Percentiles rank a stretch among this genome's conserved stretches.
phyloP scores from a whole-genome alignment of 768 basidiomycete genomes.

The Trametes elegans region DNA sequence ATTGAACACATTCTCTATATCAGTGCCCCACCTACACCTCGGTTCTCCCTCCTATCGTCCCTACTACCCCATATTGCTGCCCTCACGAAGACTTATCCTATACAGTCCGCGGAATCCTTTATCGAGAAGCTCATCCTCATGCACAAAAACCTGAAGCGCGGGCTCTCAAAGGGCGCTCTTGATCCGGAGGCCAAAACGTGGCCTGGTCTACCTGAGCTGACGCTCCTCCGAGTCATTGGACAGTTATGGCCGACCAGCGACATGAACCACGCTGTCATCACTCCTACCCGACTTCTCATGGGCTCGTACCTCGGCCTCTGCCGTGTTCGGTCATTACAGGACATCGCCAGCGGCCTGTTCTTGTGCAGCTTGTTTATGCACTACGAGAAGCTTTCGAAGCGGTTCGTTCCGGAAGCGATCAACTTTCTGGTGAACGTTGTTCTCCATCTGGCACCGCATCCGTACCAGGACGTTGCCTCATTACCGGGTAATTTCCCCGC shows the following conservation, averaged over 20 bases:
- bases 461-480: constrained; percentile 40
- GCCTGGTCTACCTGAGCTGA: constrained; percentile 82
- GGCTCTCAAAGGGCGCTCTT: constrained; percentile 68
- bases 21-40: constrained; percentile 60
- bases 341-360: constrained; percentile 86
- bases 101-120: constrained; percentile 75
- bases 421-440: constrained; percentile 77
- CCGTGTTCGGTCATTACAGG: constrained; percentile 69
- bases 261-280: constrained; percentile 84
- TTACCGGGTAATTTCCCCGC: constrained; percentile 71
- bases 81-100: constrained; percentile 78
- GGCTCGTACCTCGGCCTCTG: constrained; percentile 87
- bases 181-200: constrained; percentile 72
- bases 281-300: constrained; percentile 84
- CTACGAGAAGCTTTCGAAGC: constrained; percentile 82
- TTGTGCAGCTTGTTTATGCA: constrained; percentile 81
- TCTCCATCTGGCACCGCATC: constrained; percentile 70
- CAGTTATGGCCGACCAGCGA: constrained; percentile 93
- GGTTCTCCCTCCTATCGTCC: constrained; percentile 55
- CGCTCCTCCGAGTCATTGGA: constrained; percentile 77
- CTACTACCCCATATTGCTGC: constrained; percentile 78
- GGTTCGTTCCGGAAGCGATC: constrained; percentile 84
- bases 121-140: constrained; percentile 81
- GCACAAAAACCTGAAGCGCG: constrained; percentile 85
- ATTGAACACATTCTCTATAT: constrained; percentile 87